Evolutionary conservation across 495 filamentous ascomycete genomes (phyloP).

Genomic region (Talaromyces nanjingensis): DNA sequence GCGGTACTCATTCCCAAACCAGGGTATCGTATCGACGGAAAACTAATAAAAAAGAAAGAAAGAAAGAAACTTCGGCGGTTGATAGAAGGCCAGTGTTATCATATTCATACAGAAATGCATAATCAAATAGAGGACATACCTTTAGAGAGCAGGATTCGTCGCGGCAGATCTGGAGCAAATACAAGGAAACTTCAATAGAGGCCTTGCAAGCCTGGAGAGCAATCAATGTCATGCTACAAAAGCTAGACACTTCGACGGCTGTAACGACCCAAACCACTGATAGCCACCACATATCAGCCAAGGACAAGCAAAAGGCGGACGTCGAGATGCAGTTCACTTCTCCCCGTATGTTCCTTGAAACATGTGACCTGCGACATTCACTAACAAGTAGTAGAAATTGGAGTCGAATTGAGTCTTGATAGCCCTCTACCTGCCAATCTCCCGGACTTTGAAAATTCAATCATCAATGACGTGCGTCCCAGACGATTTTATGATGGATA

Average conservation of each 20-base stretch:
- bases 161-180: background rate
- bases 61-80: too few relatives aligned
- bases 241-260: background rate
- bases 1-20: too few relatives aligned
- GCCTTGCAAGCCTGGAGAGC: background rate
- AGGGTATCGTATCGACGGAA: too few relatives aligned
- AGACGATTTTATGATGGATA: background rate
- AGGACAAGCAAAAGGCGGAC: background rate
- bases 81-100: too few relatives aligned
- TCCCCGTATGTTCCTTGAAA: background rate
- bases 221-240: background rate
- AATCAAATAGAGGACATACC: too few relatives aligned
- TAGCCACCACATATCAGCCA: background rate
- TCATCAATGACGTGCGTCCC: background rate
- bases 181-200: background rate
- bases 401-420: background rate
- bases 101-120: too few relatives aligned
- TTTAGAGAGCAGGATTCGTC: background rate
- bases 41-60: too few relatives aligned
- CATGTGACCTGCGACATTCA: background rate
- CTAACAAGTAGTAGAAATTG: background rate
- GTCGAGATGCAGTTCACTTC: background rate
- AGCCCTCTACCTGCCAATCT: background rate
- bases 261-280: background rate
- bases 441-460: background rate